Evolutionary conservation across 139 green algal genomes (phyloP).

Genomic region (Pycnococcus provasolii): DNA sequence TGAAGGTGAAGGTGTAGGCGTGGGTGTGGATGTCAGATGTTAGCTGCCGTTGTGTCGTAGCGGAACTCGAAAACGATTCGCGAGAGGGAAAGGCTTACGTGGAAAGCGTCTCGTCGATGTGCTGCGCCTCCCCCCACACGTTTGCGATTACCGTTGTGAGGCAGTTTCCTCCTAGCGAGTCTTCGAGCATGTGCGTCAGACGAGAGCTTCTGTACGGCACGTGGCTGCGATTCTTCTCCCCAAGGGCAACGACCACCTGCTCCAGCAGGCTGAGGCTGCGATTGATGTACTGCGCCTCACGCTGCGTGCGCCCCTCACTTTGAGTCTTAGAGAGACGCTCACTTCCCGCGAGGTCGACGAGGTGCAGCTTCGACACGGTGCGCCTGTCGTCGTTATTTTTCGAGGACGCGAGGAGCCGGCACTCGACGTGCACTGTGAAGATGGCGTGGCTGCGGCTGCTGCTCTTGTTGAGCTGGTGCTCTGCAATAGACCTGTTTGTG

Average conservation of each 20-base stretch:
- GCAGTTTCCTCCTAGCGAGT: constrained; percentile 61
- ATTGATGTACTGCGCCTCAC: constrained; percentile 62
- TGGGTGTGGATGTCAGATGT: too few relatives aligned
- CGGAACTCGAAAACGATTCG: too few relatives aligned
- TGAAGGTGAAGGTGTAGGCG: too few relatives aligned
- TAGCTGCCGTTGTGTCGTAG: too few relatives aligned
- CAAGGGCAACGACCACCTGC: constrained; percentile 38
- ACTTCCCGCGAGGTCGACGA: constrained; percentile 59
- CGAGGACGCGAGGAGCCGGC: constrained; percentile 3
- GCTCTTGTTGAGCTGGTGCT: constrained; percentile 59
- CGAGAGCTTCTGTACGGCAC: constrained; percentile 42
- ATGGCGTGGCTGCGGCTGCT: constrained; percentile 43
- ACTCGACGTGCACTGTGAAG: constrained; percentile 57
- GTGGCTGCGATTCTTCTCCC: constrained; percentile 34
- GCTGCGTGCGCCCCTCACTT: constrained; percentile 45
- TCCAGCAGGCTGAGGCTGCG: constrained; percentile 56
- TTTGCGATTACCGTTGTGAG: constrained; percentile 55
- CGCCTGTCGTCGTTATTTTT: too few relatives aligned
- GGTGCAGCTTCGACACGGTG: constrained; percentile 42
- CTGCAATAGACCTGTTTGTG: constrained; percentile 53
- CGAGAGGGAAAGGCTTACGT: constrained; percentile 50
- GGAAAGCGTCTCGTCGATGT: constrained; percentile 57
- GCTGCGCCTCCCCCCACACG: constrained; percentile 43
- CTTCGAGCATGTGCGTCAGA: constrained; percentile 59
- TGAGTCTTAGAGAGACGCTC: constrained; percentile 56